Evolutionary conservation across 2,329 filamentous ascomycete genomes (phyloP).

Genomic region (Penicillium rolfsii): DNA sequence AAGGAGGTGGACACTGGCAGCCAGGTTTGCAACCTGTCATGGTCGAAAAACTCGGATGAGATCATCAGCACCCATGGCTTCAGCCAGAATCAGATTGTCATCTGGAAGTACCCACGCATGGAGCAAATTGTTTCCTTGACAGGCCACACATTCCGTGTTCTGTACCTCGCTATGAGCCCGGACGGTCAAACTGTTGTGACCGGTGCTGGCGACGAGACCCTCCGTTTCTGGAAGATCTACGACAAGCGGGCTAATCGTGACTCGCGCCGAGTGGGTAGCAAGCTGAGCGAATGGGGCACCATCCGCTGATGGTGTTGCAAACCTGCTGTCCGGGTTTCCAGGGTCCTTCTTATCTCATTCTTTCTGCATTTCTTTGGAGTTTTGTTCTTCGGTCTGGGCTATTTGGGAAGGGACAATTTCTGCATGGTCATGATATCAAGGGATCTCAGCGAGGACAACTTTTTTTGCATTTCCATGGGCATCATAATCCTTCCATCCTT

Average conservation of each 20-base stretch:
- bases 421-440: slow-evolving; percentile 28
- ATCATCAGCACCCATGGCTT: slow-evolving; percentile 97
- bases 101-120: slow-evolving; percentile 99
- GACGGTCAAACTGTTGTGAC: slow-evolving; percentile 94
- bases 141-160: slow-evolving; percentile 92
- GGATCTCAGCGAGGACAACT: slow-evolving; percentile 23
- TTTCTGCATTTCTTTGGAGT: slow-evolving; percentile 42
- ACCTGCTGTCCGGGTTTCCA: neutral
- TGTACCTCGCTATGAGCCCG: slow-evolving; percentile 96
- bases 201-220: slow-evolving; percentile 91
- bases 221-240: slow-evolving; percentile 97
- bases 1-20: slow-evolving; percentile 95
- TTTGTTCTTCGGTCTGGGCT: slow-evolving; percentile 31
- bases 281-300: slow-evolving; percentile 77
- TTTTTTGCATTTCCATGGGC: slow-evolving; percentile 33
- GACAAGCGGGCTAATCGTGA: slow-evolving; percentile 73
- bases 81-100: slow-evolving; percentile 96
- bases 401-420: slow-evolving; percentile 24
- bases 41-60: slow-evolving; percentile 97
- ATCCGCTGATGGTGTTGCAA: slow-evolving; percentile 59
- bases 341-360: slow-evolving; percentile 16
- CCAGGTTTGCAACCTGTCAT: slow-evolving; percentile 97
- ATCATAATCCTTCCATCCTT: slow-evolving; percentile 11
- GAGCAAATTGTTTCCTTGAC: slow-evolving; percentile 93
- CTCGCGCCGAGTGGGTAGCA: slow-evolving; percentile 67